A percentile compares a stretch with the other conserved stretches of the same genome.
phyloP scores from a whole-genome alignment of 116 monocot genomes.

The Papilionanthe hybrid region DNA sequence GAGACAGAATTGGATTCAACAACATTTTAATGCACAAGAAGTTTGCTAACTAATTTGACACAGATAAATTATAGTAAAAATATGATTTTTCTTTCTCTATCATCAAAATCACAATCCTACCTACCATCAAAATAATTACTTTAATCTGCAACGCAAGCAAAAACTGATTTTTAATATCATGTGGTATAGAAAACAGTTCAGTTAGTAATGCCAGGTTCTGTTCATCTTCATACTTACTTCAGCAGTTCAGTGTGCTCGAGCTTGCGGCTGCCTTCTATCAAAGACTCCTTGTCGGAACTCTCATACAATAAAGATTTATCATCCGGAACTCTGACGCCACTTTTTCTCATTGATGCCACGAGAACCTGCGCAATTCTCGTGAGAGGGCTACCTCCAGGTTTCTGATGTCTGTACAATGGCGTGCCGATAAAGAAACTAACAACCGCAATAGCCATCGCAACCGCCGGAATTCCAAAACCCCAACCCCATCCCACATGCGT shows the following conservation, averaged over 20 bases:
- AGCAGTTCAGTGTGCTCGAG: constrained; percentile 51
- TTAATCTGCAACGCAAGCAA: not conserved
- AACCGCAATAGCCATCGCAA: constrained; percentile 44
- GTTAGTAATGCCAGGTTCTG: too few species aligned
- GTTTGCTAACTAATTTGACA: too few species aligned
- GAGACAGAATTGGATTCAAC: too few species aligned
- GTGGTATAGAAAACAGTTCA: too few species aligned
- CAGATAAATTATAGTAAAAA: too few species aligned
- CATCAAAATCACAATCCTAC: too few species aligned
- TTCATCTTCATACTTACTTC: constrained; percentile 19
- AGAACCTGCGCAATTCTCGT: constrained; percentile 43
- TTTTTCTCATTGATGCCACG: constrained; percentile 41
- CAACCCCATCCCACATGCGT: constrained; percentile 47
- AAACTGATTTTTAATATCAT: not conserved
- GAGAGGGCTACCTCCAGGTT: constrained; percentile 52
- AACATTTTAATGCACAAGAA: too few species aligned
- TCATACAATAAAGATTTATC: constrained; percentile 34
- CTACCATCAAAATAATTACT: too few species aligned
- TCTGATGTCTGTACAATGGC: constrained; percentile 38
- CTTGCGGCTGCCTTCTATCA: constrained; percentile 41
- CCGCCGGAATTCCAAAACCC: constrained; percentile 55
- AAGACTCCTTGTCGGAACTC: constrained; percentile 29
- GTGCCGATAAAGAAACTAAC: constrained; percentile 44
- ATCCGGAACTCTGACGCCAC: constrained; percentile 15
- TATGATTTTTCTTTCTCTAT: too few species aligned